Percentiles rank a stretch among this genome's conserved stretches.
Conservation (phyloP, 2,329 filamentous ascomycete species). For the Colletotrichum camelliae region DNA sequence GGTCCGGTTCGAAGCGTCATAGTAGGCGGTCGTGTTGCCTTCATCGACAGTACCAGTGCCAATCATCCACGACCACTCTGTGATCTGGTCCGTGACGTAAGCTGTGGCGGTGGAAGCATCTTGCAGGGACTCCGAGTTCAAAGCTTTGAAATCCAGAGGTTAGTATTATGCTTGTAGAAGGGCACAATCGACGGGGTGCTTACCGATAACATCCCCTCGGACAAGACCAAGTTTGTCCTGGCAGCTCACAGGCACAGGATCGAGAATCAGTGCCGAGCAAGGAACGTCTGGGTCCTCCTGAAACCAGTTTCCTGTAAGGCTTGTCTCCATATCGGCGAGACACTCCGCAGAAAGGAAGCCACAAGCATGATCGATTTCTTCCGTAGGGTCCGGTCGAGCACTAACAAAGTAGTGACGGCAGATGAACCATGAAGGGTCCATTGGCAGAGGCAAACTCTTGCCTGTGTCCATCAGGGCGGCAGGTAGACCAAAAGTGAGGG, state of each 20-base stretch:
- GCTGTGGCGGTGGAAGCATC: background rate
- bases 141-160: background rate
- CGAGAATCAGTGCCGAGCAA: background rate
- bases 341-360: background rate
- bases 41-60: background rate
- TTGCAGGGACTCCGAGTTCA: background rate
- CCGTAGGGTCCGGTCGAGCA: background rate
- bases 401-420: background rate
- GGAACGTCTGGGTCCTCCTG: background rate
- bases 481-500: background rate
- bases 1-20: background rate
- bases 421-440: background rate
- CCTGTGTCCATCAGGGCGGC: background rate
- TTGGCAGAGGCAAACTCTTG: background rate
- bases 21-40: background rate
- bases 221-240: background rate
- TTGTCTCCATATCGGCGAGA: background rate
- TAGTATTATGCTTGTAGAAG: background rate
- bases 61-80: background rate
- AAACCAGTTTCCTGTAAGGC: background rate
- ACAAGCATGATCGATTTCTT: background rate
- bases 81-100: background rate
- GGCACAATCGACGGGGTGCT: background rate
- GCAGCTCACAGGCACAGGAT: background rate
- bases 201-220: background rate